A percentile compares a stretch with the other conserved stretches of the same genome.
Evolutionary conservation across 1,139 yeast species (phyloP).

Genomic region (Debaryomycetaceae sp.): DNA sequence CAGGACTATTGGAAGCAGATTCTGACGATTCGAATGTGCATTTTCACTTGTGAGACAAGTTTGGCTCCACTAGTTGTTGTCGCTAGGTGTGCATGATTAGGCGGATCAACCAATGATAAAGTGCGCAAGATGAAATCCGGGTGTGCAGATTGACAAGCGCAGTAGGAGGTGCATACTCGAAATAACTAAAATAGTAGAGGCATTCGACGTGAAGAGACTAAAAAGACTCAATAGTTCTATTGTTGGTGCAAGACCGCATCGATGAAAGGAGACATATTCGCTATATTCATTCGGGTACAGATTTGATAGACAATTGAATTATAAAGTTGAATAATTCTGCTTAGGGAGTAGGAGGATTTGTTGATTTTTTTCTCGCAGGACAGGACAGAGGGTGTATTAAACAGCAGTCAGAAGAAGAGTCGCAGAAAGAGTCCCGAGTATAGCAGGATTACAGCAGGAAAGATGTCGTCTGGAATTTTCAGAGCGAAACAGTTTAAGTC

Average conservation of each 20-base stretch:
- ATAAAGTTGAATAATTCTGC: neutral
- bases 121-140: neutral
- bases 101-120: neutral
- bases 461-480: constrained; percentile 4
- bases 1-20: too few species aligned
- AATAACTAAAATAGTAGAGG: neutral
- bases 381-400: neutral
- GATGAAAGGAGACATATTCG: neutral
- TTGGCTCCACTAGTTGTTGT: too few species aligned
- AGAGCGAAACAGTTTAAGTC: constrained; percentile 6
- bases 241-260: neutral
- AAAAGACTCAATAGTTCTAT: neutral
- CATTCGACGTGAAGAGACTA: neutral
- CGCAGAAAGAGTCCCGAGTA: constrained; percentile 2
- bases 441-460: neutral
- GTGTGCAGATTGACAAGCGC: neutral
- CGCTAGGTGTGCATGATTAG: too few species aligned
- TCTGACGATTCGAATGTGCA: too few species aligned
- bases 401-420: neutral
- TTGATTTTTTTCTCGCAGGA: neutral
- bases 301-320: neutral
- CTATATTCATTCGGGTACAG: neutral
- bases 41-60: too few species aligned
- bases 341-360: neutral
- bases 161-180: neutral